These are phyloP conservation scores for Paramecium biaurelia DNA, from an alignment of 73 alveolate genomes.

Conservation along the genomic window DNA sequence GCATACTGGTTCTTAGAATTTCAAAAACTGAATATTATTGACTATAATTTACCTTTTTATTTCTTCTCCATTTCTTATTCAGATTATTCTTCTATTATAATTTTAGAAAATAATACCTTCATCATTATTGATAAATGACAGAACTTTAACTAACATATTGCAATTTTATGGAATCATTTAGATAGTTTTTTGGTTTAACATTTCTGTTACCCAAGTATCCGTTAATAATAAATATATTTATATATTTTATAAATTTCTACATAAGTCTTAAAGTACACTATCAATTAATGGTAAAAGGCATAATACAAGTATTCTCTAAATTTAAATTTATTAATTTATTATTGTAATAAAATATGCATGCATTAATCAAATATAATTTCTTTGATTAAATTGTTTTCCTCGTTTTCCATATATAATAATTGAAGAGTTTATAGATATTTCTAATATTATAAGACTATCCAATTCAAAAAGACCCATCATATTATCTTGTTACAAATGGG, in stretches of 20 bases:
- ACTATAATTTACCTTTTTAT: not conserved
- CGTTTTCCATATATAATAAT: not conserved
- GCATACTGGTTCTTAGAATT: slow-evolving; percentile 4
- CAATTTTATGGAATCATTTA: not conserved
- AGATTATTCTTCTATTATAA: not conserved
- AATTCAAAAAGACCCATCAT: not conserved
- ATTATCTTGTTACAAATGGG: not conserved
- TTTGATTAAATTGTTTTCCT: not conserved
- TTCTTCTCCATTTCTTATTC: not conserved
- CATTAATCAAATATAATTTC: not conserved
- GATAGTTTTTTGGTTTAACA: not conserved
- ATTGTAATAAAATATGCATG: not conserved
- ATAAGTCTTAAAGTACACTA: not conserved
- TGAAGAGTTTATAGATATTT: not conserved
- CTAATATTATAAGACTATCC: not conserved
- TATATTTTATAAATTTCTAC: not conserved
- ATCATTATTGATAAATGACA: not conserved
- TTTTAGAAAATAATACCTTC: not conserved
- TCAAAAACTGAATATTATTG: not conserved
- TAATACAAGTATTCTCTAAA: not conserved
- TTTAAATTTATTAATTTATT: not conserved
- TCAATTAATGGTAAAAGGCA: not conserved
- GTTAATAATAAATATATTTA: not conserved
- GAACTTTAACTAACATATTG: not conserved
- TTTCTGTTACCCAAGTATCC: slow-evolving; percentile 4